Conservation (phyloP, 225 moss, liverwort and hornwort genomes). For the Pseudoscleropodium purum region DNA sequence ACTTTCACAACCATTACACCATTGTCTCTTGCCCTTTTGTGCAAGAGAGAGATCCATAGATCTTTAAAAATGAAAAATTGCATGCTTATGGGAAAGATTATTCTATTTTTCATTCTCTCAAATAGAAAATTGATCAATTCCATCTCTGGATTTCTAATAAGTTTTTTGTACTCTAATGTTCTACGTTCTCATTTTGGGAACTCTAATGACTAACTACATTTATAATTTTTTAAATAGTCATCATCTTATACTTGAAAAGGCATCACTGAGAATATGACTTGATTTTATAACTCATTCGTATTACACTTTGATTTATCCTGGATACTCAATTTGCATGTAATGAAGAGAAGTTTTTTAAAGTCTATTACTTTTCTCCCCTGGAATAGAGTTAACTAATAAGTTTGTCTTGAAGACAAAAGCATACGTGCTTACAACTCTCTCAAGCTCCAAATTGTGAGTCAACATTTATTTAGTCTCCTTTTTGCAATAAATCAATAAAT, state of each 20-base stretch:
- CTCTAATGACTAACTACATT: fast-evolving
- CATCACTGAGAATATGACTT: neutral
- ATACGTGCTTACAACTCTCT: neutral
- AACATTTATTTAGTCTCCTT: neutral
- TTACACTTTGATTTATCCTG: neutral
- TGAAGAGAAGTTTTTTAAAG: neutral
- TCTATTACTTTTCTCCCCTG: neutral
- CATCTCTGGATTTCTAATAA: fast-evolving
- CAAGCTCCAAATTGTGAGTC: neutral
- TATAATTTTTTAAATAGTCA: neutral
- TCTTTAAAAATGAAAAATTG: neutral
- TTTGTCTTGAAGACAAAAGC: too few relatives aligned
- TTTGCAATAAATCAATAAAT: neutral
- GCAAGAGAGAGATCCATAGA: neutral
- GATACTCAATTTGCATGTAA: too few relatives aligned
- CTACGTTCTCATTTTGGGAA: fast-evolving
- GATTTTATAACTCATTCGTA: neutral
- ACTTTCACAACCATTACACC: too few relatives aligned
- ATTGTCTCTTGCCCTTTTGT: neutral
- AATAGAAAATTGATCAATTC: fast-evolving
- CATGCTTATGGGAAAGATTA: fast-evolving
- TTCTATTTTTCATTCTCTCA: neutral
- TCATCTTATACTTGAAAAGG: neutral
- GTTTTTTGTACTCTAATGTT: neutral
- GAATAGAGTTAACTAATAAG: fast-evolving